Evolutionary conservation across 306 rosid species (phyloP), one percentile per base, ranked within the genome.

Genomic region (Hylodesmum podocarpum): DNA sequence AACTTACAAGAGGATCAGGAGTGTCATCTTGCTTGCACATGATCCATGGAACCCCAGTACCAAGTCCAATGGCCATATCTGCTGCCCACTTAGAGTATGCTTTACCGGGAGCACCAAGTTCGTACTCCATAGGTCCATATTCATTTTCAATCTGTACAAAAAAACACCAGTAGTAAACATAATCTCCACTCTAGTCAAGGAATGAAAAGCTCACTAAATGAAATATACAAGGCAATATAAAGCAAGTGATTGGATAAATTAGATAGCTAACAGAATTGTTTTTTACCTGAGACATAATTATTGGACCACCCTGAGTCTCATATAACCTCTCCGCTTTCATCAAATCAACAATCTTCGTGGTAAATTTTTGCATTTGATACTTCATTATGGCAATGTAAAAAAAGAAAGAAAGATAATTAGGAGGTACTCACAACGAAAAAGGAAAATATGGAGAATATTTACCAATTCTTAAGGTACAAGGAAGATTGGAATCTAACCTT

Each of bases 11-110:
- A 58, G 99, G 99, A 86, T 96, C 98, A 75, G 99, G 99, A 72
- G 99, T 96, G 69, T 92, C 99, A 69, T 96, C 98, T 83, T 96
- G 99, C 84, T 96, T 96, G 89, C 99, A 96, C 99, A 96, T 96
- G 81, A 96, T 75, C 99, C 99, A 96, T 12, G 99, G 99, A 76
- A 96, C 98, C 39, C 97, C 99, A 0, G 98, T 96, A 49, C 90
- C 81, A 0, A 96, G 98, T 76, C 90, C 93, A 43, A 88, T 46
- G 73, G 99, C 99, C 99, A 96, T 96, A 25, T 83, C 81, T 62
- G 99, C 99, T 9, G 99, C 99, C 99, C 99, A 96, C 15, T 79
- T 65, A 4, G 97, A 51, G 78, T 96, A 96, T 55, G 90, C 77
- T 84, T 89, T 91, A 74, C 99, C 99, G 0, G 98, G 83, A 44